Evolutionary conservation across 1,139 yeast species (phyloP).

Genomic region (Yamadazyma triangularis): DNA sequence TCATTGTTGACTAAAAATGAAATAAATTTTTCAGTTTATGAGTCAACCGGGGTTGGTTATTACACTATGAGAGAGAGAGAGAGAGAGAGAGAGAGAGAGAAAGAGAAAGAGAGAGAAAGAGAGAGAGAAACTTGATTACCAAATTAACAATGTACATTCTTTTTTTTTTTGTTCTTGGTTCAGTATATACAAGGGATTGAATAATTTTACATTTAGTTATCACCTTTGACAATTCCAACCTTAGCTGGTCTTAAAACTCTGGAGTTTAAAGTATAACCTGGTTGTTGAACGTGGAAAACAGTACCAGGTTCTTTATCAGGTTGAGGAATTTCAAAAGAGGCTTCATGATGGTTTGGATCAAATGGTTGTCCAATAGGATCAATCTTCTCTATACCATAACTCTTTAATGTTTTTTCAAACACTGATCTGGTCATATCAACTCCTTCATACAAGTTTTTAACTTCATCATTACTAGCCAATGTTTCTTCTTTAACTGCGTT

Average conservation of each 20-base stretch:
- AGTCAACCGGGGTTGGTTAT: no score
- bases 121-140: no score
- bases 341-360: slow-evolving; percentile 92
- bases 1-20: no score
- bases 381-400: slow-evolving; percentile 76
- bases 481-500: slow-evolving; percentile 70
- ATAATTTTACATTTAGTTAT: no score
- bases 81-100: no score
- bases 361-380: slow-evolving; percentile 83
- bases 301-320: slow-evolving; percentile 92
- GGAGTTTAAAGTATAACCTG: slow-evolving; percentile 81
- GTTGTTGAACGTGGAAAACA: slow-evolving; percentile 88
- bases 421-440: slow-evolving; percentile 87
- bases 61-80: no score
- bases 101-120: no score
- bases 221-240: slow-evolving; percentile 83
- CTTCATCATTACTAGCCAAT: slow-evolving; percentile 53
- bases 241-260: slow-evolving; percentile 94
- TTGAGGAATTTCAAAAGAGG: slow-evolving; percentile 83
- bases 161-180: no score
- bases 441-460: slow-evolving; percentile 79
- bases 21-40: no score
- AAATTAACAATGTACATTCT: no score
- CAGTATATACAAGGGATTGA: no score
- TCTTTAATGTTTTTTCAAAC: slow-evolving; percentile 77